Base-by-base conservation (phyloP, 2,329 filamentous ascomycete genomes). In the Rutstroemia sp. region DNA sequence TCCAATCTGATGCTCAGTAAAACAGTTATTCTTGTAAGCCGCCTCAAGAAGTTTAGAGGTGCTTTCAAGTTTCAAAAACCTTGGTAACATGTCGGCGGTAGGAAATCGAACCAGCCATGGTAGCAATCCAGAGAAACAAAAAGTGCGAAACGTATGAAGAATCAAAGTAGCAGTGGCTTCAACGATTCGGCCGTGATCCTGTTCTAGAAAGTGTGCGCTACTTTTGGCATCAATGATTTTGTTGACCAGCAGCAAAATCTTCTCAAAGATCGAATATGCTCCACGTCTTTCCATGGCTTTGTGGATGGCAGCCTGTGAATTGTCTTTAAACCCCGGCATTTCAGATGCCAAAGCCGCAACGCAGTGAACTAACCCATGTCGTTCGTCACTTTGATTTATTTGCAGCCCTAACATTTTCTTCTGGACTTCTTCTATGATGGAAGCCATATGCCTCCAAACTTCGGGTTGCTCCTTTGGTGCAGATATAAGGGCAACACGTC, bases 331-430 rank as follows among this genome's bases (percentile, higher is more conserved):
- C 14, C 44, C 44, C 4, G 44, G 19, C 9, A 47, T 16, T 47
- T 47, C 14, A 3, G 7, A 16, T 7, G 30, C 8, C 19, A 47
- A 12, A 23, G 44, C 44, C 4, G 44, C 44, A 12, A 47, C 14
- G 10, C 19, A 79, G 7, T 87, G 70, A 0, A 88, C 66, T 4
- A 89, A 70, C 0, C 87, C 87, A 65, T 91, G 87, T 1, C 83
- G 76, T 65, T 88, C 84, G 65, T 89, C 86, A 2, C 85, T 79
- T 64, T 90, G 83, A 34, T 85, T 76, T 2, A 39, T 3, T 10
- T 54, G 46, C n/a, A 65, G 59, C 2, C 12, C 8, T 18, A 56
- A 30, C 1, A 65, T 12, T 9, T 52, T 56, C 12, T 59, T 39
- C 4, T 58, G 50, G 2, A 70, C 42, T 10, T 14, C 54, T 42